Evolutionary conservation across 495 filamentous ascomycete species (phyloP).

Genomic region (Cercophora newfieldiana): DNA sequence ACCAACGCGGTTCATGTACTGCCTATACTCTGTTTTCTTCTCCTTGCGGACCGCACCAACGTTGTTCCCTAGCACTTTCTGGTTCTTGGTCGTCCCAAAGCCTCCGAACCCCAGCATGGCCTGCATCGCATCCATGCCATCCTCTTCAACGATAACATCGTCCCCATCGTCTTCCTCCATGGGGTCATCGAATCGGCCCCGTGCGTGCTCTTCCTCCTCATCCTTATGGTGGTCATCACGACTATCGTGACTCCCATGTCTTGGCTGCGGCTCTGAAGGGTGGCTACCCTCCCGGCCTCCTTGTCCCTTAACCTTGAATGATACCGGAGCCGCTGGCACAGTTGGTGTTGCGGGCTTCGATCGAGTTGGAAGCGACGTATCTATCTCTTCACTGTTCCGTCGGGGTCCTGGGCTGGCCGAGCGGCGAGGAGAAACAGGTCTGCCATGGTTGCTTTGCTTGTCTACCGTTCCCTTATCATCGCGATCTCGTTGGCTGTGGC

Average conservation of each 20-base stretch:
- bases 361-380: constrained; percentile 29
- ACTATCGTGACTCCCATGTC: constrained; percentile 19
- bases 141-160: constrained; percentile 58
- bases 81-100: constrained; percentile 86
- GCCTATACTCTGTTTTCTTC: constrained; percentile 92
- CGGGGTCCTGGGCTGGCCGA: constrained; percentile 19
- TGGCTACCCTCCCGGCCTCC: constrained; percentile 47
- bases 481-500: constrained; percentile 17
- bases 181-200: constrained; percentile 37
- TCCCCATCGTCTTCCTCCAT: constrained; percentile 51
- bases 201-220: constrained; percentile 22
- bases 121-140: constrained; percentile 72
- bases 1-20: constrained; percentile 98
- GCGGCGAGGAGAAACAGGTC: constrained; percentile 22
- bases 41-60: constrained; percentile 84
- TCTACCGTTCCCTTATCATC: constrained; percentile 22
- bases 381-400: constrained; percentile 14
- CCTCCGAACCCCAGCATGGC: constrained; percentile 83
- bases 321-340: constrained; percentile 33
- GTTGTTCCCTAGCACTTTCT: constrained; percentile 88
- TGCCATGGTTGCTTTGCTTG: constrained; percentile 18
- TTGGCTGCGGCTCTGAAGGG: constrained; percentile 19
- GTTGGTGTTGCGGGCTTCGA: constrained; percentile 43
- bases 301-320: constrained; percentile 41
- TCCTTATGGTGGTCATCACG: constrained; percentile 17